These are phyloP conservation scores for Glomus cerebriforme DNA, from an alignment of 192 early-diverging fungal species.

Conservation along the genomic window DNA sequence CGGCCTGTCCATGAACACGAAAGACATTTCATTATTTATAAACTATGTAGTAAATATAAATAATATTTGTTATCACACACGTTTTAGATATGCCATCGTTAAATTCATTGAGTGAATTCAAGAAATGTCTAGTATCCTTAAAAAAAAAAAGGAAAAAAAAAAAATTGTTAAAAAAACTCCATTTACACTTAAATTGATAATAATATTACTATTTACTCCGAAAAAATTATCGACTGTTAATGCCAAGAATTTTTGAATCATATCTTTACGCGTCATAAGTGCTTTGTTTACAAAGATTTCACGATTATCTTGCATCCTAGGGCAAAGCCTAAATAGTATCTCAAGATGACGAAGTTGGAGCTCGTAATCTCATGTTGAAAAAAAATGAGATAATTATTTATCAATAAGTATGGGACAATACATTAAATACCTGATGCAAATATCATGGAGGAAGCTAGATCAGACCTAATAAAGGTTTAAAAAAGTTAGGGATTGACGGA, in stretches of 20 bases:
- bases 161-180: background rate
- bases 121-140: constrained; percentile 6
- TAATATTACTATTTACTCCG: background rate
- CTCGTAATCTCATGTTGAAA: constrained; percentile 2
- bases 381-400: background rate
- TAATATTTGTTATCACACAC: background rate
- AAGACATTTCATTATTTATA: background rate
- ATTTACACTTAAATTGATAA: too few species aligned
- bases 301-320: constrained; percentile 19
- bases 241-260: constrained; percentile 10
- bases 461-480: background rate
- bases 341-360: constrained; percentile 25
- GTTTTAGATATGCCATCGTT: constrained; percentile 18
- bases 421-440: constrained; percentile 3
- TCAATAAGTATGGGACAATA: too few species aligned
- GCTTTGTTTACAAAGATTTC: constrained; percentile 25
- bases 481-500: background rate
- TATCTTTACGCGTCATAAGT: background rate
- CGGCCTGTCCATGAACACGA: background rate
- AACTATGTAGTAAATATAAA: too few species aligned
- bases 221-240: constrained; percentile 18
- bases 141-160: background rate
- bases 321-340: constrained; percentile 21
- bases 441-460: constrained; percentile 14
- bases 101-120: constrained; percentile 1